A percentile compares a stretch with the other conserved stretches of the same genome.
Conservation (phyloP, 495 filamentous ascomycete species). For the Hypoxylon rickii region DNA sequence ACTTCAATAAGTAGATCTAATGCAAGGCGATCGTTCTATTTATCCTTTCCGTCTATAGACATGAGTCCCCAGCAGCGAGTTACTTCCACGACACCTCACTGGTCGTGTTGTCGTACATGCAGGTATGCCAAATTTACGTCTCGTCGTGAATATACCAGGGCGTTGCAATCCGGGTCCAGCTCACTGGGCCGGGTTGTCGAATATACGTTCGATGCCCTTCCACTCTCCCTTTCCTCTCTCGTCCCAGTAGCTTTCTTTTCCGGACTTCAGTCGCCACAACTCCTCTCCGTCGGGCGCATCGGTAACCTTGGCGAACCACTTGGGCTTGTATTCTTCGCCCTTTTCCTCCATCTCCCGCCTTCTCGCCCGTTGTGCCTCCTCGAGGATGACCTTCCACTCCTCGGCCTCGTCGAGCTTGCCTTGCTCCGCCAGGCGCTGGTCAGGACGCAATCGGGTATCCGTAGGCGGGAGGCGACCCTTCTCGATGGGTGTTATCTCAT, state of each 20-base stretch:
- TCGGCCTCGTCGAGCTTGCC: slow-evolving; percentile 85
- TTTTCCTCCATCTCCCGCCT: slow-evolving; percentile 74
- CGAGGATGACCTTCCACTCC: slow-evolving; percentile 76
- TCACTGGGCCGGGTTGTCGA: slow-evolving; percentile 42
- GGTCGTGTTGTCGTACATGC: too few relatives aligned
- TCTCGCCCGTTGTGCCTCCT: slow-evolving; percentile 81
- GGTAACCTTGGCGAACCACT: slow-evolving; percentile 77
- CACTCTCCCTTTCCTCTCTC: slow-evolving; percentile 71
- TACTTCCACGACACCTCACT: too few relatives aligned
- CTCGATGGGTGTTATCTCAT: slow-evolving; percentile 86
- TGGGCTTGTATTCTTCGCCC: slow-evolving; percentile 71
- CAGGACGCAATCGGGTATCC: slow-evolving; percentile 83
- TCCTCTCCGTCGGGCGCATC: slow-evolving; percentile 65
- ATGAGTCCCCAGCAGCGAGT: too few relatives aligned
- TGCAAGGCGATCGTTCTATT: too few relatives aligned
- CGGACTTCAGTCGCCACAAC: slow-evolving; percentile 78
- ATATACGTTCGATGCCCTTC: slow-evolving; percentile 73
- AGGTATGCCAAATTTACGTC: not conserved
- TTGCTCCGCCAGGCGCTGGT: slow-evolving; percentile 85
- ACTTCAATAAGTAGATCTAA: too few relatives aligned
- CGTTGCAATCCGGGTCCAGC: not conserved
- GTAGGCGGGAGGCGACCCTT: slow-evolving; percentile 72
- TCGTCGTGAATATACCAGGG: not conserved
- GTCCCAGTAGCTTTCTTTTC: slow-evolving; percentile 92
- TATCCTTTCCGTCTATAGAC: too few relatives aligned